These are phyloP conservation scores for Diplodia scrobiculata DNA, from an alignment of 2,329 filamentous ascomycete species.

Conservation along the genomic window DNA sequence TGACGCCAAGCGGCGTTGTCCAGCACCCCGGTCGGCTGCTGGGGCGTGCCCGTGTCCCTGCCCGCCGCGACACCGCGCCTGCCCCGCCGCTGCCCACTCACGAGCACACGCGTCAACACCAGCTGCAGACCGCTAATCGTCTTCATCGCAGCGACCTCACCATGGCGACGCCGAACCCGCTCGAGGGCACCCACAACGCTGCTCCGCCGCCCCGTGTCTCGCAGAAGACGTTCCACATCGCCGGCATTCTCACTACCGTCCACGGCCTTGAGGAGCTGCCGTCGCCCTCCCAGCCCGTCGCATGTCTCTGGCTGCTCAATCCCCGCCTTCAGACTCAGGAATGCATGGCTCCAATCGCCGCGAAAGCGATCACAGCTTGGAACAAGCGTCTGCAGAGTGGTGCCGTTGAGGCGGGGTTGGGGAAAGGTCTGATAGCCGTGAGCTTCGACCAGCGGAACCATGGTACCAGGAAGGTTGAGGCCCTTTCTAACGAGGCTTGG, in stretches of 20 bases:
- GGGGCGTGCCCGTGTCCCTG: neutral
- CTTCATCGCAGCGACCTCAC: neutral
- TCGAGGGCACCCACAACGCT: constrained; percentile 37
- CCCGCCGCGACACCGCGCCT: neutral
- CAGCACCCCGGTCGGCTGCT: neutral
- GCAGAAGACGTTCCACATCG: constrained; percentile 67
- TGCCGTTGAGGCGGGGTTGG: constrained; percentile 34
- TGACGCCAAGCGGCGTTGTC: constrained; percentile 18
- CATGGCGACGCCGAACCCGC: constrained; percentile 43
- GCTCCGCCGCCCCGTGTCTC: constrained; percentile 56
- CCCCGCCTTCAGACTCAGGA: constrained; percentile 70
- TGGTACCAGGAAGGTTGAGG: constrained; percentile 69
- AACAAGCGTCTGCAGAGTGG: constrained; percentile 50
- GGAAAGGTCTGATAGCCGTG: constrained; percentile 71
- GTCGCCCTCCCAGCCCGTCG: constrained; percentile 57
- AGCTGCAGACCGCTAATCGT: neutral
- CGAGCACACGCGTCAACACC: neutral
- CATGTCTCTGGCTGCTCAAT: constrained; percentile 90
- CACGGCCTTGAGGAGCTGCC: constrained; percentile 78
- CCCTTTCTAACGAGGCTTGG: constrained; percentile 76
- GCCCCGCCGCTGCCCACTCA: constrained; percentile 1
- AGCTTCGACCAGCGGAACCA: constrained; percentile 94
- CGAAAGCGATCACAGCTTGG: constrained; percentile 69
- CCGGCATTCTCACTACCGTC: constrained; percentile 75
- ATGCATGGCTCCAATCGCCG: constrained; percentile 74